phyloP scores from a whole-genome alignment of 225 moss, liverwort and hornwort species.

The Polytrichum formosum region DNA sequence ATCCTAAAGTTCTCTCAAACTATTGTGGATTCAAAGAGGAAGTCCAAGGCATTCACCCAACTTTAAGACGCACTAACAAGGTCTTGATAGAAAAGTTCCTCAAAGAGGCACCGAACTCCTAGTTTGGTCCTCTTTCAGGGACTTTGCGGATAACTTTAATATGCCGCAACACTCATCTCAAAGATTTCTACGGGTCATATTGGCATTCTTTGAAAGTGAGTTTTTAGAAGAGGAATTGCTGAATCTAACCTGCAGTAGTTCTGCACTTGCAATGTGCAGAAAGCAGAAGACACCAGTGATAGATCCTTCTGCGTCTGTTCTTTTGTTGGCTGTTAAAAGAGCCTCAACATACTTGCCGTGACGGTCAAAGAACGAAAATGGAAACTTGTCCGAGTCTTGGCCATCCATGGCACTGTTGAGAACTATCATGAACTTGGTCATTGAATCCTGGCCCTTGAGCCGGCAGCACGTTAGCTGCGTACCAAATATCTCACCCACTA shows the following conservation, averaged over 20 bases:
- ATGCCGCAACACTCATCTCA: too few species aligned
- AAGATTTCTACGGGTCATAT: too few species aligned
- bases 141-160: too few species aligned
- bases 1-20: too few species aligned
- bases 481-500: conserved; percentile 50
- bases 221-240: neutral
- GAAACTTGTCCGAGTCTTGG: conserved; percentile 54
- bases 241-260: conserved; percentile 40
- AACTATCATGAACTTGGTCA: conserved; percentile 57
- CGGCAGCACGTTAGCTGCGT: conserved; percentile 52
- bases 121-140: too few species aligned
- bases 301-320: conserved; percentile 45
- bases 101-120: too few species aligned
- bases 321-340: conserved; percentile 46
- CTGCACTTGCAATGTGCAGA: conserved; percentile 48
- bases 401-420: conserved; percentile 56
- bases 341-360: conserved; percentile 43
- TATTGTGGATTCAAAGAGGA: too few species aligned
- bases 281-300: conserved; percentile 58
- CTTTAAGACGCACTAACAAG: too few species aligned
- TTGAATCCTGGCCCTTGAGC: conserved; percentile 52
- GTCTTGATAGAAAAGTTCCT: too few species aligned
- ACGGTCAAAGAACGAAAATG: conserved; percentile 50
- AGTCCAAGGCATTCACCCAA: too few species aligned
- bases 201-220: too few species aligned